A percentile compares a stretch with the other conserved stretches of the same genome.
phyloP scores from a whole-genome alignment of 495 filamentous ascomycete species.

The Penicillium pulvis region DNA sequence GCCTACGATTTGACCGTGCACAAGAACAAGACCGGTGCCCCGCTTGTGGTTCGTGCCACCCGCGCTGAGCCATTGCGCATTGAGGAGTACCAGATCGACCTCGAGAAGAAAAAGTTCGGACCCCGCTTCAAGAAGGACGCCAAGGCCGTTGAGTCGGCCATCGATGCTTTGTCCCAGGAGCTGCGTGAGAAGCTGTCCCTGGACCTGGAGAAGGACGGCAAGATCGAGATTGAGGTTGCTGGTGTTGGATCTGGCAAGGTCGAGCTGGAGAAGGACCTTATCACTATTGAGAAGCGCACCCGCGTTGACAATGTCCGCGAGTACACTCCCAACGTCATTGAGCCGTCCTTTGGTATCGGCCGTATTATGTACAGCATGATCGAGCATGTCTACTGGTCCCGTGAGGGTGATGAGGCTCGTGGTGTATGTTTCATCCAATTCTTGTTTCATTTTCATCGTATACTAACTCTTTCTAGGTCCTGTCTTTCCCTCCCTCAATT shows the following conservation, averaged over 20 bases:
- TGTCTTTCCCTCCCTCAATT: slow-evolving; percentile 66
- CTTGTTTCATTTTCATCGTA: background rate
- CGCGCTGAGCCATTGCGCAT: slow-evolving; percentile 66
- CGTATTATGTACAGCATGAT: slow-evolving; percentile 76
- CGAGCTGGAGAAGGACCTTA: slow-evolving; percentile 68
- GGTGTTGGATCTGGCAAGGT: slow-evolving; percentile 65
- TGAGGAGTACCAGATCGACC: slow-evolving; percentile 72
- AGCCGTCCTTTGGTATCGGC: slow-evolving; percentile 85
- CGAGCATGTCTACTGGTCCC: slow-evolving; percentile 79
- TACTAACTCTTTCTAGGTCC: slow-evolving; percentile 45
- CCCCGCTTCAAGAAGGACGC: slow-evolving; percentile 80
- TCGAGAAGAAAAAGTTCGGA: slow-evolving; percentile 85
- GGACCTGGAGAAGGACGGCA: slow-evolving; percentile 64
- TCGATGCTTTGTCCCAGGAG: slow-evolving; percentile 68
- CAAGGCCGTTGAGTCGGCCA: slow-evolving; percentile 69
- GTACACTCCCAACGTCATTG: slow-evolving; percentile 82
- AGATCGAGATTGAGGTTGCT: slow-evolving; percentile 66
- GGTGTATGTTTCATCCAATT: slow-evolving; percentile 52
- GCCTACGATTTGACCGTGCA: slow-evolving; percentile 80
- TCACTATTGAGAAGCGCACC: slow-evolving; percentile 71
- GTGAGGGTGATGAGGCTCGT: slow-evolving; percentile 62
- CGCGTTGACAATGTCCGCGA: slow-evolving; percentile 69
- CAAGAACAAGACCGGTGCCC: slow-evolving; percentile 77
- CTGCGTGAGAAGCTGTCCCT: slow-evolving; percentile 68
- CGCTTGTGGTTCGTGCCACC: slow-evolving; percentile 69